Evolutionary conservation across 2,329 filamentous ascomycete species (phyloP).

Genomic region (Aspergillus sp.): DNA sequence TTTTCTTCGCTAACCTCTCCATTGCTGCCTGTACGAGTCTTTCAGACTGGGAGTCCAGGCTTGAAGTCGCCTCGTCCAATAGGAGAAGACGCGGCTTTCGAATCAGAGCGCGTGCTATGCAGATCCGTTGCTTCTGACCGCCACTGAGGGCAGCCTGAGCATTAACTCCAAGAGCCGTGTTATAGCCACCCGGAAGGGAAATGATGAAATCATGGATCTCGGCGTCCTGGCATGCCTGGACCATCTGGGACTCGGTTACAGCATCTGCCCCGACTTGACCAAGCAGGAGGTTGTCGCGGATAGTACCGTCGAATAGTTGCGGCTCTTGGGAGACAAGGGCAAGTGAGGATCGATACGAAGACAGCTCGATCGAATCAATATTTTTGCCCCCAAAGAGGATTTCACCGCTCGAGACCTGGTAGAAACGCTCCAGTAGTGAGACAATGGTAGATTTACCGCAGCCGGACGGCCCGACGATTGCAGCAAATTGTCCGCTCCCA

Average conservation of each 20-base stretch:
- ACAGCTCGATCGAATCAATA: constrained; percentile 58
- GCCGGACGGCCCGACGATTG: constrained; percentile 56
- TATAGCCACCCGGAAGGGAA: constrained; percentile 51
- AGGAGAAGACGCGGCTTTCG: constrained; percentile 53
- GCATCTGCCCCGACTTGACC: constrained; percentile 32
- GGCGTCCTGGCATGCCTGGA: constrained; percentile 49
- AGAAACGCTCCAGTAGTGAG: constrained; percentile 62
- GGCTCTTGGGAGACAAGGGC: constrained; percentile 74
- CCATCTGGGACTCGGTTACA: constrained; percentile 38
- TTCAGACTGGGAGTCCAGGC: constrained; percentile 65
- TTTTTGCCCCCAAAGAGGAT: constrained; percentile 64
- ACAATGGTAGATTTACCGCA: constrained; percentile 69
- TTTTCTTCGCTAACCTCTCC: constrained; percentile 57
- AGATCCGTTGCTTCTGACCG: constrained; percentile 56
- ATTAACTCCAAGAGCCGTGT: constrained; percentile 50
- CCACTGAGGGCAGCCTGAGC: constrained; percentile 50
- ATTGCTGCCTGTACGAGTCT: constrained; percentile 66
- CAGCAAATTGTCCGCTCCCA: constrained; percentile 50
- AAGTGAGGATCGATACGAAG: constrained; percentile 61
- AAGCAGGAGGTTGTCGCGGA: constrained; percentile 64
- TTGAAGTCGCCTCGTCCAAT: constrained; percentile 59
- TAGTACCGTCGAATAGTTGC: constrained; percentile 66
- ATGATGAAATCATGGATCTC: constrained; percentile 54
- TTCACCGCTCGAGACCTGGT: constrained; percentile 62
- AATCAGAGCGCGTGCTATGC: constrained; percentile 55